These are phyloP conservation scores for Colletotrichum spaethianum DNA, from an alignment of 2,329 filamentous ascomycete genomes.

Conservation along the genomic window DNA sequence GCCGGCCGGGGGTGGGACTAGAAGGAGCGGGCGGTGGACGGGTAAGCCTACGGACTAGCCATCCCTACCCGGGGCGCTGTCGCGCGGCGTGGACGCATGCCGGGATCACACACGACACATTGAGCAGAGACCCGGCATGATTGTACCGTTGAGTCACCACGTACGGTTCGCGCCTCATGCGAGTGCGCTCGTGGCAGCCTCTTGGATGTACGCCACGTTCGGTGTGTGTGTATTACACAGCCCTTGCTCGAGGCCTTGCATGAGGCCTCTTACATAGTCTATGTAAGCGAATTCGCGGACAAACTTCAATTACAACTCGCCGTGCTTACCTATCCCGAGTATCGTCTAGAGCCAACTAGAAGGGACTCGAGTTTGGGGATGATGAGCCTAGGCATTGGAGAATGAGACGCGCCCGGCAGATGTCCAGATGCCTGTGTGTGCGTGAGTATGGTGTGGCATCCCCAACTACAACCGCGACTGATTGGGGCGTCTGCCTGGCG, in stretches of 20 bases:
- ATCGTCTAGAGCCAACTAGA: too few species aligned
- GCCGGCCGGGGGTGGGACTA: background rate
- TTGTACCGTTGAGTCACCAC: slow-evolving; percentile 14
- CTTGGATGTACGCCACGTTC: background rate
- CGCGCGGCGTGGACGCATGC: background rate
- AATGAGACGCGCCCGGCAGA: background rate
- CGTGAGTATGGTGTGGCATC: background rate
- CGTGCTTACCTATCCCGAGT: background rate
- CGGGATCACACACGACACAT: background rate
- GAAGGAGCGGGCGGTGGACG: background rate
- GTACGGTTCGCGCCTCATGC: slow-evolving; percentile 10
- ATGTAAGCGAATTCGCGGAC: background rate
- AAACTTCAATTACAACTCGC: background rate
- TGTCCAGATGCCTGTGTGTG: too few species aligned
- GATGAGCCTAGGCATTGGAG: background rate
- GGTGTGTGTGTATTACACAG: background rate
- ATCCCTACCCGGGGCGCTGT: background rate
- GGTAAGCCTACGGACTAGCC: slow-evolving; percentile 18
- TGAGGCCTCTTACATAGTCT: background rate
- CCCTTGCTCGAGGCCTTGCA: background rate
- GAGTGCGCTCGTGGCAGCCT: slow-evolving; percentile 10
- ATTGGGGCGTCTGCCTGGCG: background rate
- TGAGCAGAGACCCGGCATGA: background rate
- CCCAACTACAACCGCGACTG: background rate
- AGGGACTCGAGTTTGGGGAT: background rate